Base-by-base conservation (phyloP, 1,284 basidiomycete species). In the Microbotryum scabiosae region DNA sequence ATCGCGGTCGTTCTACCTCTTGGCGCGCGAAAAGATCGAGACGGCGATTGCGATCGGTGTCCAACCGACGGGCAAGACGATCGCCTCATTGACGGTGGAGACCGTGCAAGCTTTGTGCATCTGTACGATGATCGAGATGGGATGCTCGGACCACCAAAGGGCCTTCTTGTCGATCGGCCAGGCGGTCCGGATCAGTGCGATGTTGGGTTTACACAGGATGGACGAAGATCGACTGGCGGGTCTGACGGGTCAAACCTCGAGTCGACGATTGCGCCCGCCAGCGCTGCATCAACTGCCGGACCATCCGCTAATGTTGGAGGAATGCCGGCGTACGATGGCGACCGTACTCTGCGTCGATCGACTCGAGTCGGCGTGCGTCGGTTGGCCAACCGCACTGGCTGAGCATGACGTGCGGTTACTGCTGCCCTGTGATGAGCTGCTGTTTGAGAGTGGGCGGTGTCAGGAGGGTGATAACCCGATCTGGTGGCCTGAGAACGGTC, bases 271-370 rank as follows among this genome's bases (percentile, higher is more conserved):
- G 28, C 51, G 62, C 14, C 67, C 67, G 9, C 67, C 67, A 3
- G 67, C 67, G 8, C 46, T 68, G n/a, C 67, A 68, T 41, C 43
- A 48, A 18, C 54, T 68, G 20, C 67, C 67, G 41, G 36, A 18
- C 7, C 64, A 68, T 18, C 55, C 60, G 10, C 57, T 68, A 21
- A 49, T 68, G 12, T 46, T 68, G 25, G 67, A 68, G n/a, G 67
- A 68, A 36, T 68, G 67, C 28, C 47, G 67, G 8, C 55, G 67
- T 9, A 68, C 67, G 4, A 68, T 68, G 67, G 60, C 20, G 60
- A 53, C 67, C 32, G 61, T 68, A 20, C 60, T 66, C 54, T 49
- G 59, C 43, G 51, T 68, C 48, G 67, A 68, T 57, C 64, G 67
- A 3, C 64, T 66, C 56, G 67, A 68, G 32, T 49, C 59, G 14